Percentiles rank a stretch among this genome's conserved stretches.
Conservation (phyloP, 495 filamentous ascomycete species). For the Penicillium turbatum region DNA sequence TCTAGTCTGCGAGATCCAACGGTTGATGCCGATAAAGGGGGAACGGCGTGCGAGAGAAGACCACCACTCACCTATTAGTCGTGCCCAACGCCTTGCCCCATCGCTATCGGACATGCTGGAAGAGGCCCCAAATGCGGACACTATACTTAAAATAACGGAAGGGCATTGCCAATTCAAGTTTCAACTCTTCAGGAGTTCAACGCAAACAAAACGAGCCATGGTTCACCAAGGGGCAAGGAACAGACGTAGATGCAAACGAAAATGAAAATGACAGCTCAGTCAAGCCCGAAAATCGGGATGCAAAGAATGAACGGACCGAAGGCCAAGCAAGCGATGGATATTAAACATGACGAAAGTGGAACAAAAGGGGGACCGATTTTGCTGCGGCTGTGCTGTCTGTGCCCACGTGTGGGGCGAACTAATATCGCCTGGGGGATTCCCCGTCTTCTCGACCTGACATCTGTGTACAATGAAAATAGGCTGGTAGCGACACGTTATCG, state of each 20-base stretch:
- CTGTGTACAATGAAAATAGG: too few relatives aligned
- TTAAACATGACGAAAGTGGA: conserved; percentile 47
- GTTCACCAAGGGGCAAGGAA: not conserved
- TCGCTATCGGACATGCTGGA: conserved; percentile 22
- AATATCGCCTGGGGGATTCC: too few relatives aligned
- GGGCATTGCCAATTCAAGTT: conserved; percentile 18
- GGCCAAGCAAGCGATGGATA: conserved; percentile 47
- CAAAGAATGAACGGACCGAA: not conserved
- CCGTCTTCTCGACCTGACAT: too few relatives aligned
- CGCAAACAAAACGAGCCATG: not conserved
- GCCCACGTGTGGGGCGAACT: not conserved
- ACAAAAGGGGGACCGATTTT: not conserved
- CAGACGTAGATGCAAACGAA: not conserved
- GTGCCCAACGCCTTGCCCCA: conserved; percentile 14
- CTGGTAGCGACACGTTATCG: too few relatives aligned
- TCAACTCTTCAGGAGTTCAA: not conserved
- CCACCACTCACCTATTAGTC: not conserved
- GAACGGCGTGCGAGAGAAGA: not conserved
- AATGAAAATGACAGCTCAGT: not conserved
- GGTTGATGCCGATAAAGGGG: not conserved
- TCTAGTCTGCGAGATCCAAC: not conserved
- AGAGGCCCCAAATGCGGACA: conserved; percentile 10
- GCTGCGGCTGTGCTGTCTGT: conserved; percentile 8
- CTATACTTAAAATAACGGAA: conserved; percentile 3
- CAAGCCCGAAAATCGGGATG: not conserved